These are phyloP conservation scores for Zancudomyces culisetae DNA, from an alignment of 371 early-diverging fungal species.

Conservation along the genomic window DNA sequence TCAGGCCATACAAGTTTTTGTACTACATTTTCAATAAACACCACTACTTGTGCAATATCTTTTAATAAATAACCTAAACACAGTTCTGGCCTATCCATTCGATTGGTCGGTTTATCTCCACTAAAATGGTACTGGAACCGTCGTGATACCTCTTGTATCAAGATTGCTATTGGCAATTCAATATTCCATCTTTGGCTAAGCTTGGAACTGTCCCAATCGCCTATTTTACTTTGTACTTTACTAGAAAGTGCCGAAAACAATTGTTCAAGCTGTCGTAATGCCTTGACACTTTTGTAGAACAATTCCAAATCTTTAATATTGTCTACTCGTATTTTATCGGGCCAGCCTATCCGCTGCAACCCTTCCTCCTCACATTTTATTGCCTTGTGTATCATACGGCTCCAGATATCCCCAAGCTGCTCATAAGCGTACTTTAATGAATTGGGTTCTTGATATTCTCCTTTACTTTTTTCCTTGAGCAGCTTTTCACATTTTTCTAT, in stretches of 20 bases:
- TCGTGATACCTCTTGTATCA: constrained; percentile 27
- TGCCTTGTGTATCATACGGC: background rate
- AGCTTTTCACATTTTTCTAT: too few relatives aligned
- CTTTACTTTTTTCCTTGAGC: too few relatives aligned
- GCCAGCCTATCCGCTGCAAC: background rate
- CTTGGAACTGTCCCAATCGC: background rate
- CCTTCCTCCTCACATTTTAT: background rate
- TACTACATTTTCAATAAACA: constrained; percentile 33
- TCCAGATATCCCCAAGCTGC: background rate
- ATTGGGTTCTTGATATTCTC: too few relatives aligned
- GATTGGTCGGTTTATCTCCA: constrained; percentile 50
- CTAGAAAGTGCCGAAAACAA: background rate
- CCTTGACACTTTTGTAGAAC: background rate
- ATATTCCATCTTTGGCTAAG: background rate
- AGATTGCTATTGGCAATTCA: background rate
- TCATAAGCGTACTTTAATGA: background rate
- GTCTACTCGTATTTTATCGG: background rate
- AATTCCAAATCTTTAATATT: background rate
- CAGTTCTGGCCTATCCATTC: constrained; percentile 81
- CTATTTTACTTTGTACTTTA: background rate
- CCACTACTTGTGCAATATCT: constrained; percentile 34
- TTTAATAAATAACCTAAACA: constrained; percentile 46
- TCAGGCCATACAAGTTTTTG: constrained; percentile 29
- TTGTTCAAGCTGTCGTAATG: background rate
- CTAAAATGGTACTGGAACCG: constrained; percentile 63